These are phyloP conservation scores for Trebouxia gelatinosa DNA, from an alignment of 163 green algal genomes.

Conservation along the genomic window DNA sequence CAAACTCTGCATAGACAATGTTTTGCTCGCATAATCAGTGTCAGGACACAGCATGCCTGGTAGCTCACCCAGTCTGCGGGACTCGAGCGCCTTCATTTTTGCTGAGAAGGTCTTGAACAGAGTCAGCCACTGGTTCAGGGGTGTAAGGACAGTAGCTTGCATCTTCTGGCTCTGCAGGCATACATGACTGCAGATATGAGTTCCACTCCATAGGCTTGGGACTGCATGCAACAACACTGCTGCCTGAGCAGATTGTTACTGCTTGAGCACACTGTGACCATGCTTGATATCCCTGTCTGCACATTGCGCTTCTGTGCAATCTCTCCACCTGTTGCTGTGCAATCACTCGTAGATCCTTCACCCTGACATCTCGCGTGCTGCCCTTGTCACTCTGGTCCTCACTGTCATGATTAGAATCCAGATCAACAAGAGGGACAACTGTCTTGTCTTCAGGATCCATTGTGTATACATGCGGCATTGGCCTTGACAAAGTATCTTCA, in stretches of 20 bases:
- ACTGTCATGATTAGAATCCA: too few species aligned
- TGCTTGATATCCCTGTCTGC: too few species aligned
- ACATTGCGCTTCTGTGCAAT: too few species aligned
- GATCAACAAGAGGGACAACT: not conserved
- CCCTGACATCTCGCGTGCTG: constrained; percentile 5
- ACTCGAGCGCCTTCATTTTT: constrained; percentile 1
- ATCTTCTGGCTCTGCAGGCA: constrained; percentile 25
- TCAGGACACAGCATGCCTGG: too few species aligned
- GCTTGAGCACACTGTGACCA: too few species aligned
- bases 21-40: too few species aligned
- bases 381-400: too few species aligned
- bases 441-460: constrained; percentile 1
- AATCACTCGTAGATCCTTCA: constrained; percentile 20
- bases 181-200: not conserved
- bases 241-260: too few species aligned
- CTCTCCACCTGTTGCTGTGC: not conserved
- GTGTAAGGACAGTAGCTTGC: constrained; percentile 3
- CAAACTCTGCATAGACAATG: constrained; percentile 25
- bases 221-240: too few species aligned
- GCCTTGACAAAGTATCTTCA: constrained; percentile 16
- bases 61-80: constrained; percentile 2
- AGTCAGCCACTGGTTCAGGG: constrained; percentile 12
- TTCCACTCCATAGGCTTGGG: too few species aligned
- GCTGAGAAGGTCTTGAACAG: not conserved
- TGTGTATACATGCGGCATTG: constrained; percentile 10